phyloP scores from a whole-genome alignment of 179 eudicot genomes.

The Pouteria campechiana region DNA sequence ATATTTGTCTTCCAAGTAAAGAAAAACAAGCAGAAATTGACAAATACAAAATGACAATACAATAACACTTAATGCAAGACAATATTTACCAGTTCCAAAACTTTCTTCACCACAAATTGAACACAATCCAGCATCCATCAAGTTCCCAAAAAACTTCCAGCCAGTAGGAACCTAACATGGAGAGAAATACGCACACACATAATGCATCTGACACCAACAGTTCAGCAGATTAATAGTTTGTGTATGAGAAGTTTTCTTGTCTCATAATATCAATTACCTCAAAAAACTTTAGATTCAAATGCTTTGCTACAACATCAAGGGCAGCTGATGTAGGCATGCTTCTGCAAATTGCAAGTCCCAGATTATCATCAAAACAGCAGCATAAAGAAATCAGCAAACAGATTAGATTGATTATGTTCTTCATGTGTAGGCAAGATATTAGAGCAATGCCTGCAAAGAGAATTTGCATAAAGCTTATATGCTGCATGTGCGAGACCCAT shows the following conservation, averaged over 20 bases:
- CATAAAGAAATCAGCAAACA: too few species aligned
- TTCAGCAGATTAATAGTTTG: background rate
- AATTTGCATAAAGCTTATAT: too few species aligned
- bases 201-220: background rate
- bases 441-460: too few species aligned
- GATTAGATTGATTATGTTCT: too few species aligned
- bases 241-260: background rate
- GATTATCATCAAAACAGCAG: too few species aligned
- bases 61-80: background rate
- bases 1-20: too few species aligned
- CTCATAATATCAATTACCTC: too few species aligned
- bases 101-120: constrained; percentile 99
- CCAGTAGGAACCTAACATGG: constrained; percentile 85
- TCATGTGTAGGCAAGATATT: too few species aligned
- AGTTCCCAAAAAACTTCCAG: constrained; percentile 95
- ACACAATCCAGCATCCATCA: constrained; percentile 96
- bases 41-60: background rate
- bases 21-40: background rate
- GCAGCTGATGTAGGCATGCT: constrained; percentile 99
- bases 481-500: too few species aligned
- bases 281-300: constrained; percentile 79
- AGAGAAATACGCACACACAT: constrained; percentile 4
- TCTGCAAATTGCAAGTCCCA: constrained; percentile 32
- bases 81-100: constrained; percentile 81
- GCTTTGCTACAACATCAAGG: constrained; percentile 88